Conservation (phyloP, 129 eudicot species). For the Ambrosia artemisiifolia region DNA sequence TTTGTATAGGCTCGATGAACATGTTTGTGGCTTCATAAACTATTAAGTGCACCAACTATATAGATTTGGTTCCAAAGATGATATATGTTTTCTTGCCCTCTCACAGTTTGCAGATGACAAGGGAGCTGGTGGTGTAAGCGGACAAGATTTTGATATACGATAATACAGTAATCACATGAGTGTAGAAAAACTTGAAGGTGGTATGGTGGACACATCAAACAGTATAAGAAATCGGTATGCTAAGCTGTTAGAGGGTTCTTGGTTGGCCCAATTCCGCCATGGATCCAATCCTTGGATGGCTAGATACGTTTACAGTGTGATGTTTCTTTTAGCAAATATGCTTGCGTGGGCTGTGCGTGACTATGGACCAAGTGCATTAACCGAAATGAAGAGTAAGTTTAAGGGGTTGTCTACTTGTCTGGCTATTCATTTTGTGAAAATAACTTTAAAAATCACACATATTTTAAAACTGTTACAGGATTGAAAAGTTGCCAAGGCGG, state of each 20-base stretch:
- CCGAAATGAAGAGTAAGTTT: constrained; percentile 62
- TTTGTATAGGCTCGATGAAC: neutral
- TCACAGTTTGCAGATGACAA: constrained; percentile 33
- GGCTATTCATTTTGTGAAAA: neutral
- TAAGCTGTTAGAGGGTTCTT: constrained; percentile 52
- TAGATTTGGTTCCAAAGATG: constrained; percentile 11
- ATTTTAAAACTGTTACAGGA: constrained; percentile 35
- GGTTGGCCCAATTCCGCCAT: constrained; percentile 62
- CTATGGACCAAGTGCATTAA: constrained; percentile 57
- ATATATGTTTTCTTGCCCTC: constrained; percentile 3
- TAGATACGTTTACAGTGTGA: constrained; percentile 67
- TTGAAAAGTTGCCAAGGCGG: constrained; percentile 64
- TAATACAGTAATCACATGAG: constrained; percentile 1
- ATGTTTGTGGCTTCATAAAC: constrained; percentile 2
- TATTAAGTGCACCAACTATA: neutral
- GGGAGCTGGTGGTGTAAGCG: constrained; percentile 35
- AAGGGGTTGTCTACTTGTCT: neutral
- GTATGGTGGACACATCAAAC: constrained; percentile 46
- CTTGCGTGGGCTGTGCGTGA: constrained; percentile 90
- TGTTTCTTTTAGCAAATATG: constrained; percentile 68
- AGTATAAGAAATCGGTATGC: constrained; percentile 46
- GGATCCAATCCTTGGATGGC: constrained; percentile 97
- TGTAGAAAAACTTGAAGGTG: constrained; percentile 20
- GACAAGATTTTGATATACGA: constrained; percentile 10
- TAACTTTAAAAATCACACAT: neutral